Evolutionary conservation across 345 rosid species (phyloP), one percentile per base, ranked within the genome.

Genomic region (Combretum micranthum): DNA sequence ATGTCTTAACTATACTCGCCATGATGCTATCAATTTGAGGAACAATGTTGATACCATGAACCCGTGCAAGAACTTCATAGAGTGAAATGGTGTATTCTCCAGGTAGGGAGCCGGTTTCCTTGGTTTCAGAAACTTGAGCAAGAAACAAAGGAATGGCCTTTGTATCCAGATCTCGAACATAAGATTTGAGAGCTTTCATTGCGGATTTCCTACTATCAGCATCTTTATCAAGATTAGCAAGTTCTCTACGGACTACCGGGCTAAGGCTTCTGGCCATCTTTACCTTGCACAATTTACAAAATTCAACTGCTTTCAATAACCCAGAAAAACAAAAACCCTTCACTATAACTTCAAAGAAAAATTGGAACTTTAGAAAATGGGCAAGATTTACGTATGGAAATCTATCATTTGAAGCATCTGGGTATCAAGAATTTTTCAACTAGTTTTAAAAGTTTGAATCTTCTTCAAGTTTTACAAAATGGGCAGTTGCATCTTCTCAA

Each of bases 51-150:
- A 72, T 78, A 50, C 99, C 99, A 52, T 90, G 97, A 53, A 79
- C 89, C 53, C 96, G 97, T 20, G 99, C 95, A 64, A 94, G 95
- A 73, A 85, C 87, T 71, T 94, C 97, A 13, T 84, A 82, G 54
- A 94, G 95, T 12, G 97, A 87, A 56, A 94, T 86, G 0, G 88
- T 79, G 81, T 79, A 86, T 64, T 87, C 96, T 23, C 87, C 83
- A 12, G 97, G 78, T 25, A 83, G 68, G 4, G 78, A 75, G 6
- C 99, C 97, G 0, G 80, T 83, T 78, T 84, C 99, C 75, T 77
- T 90, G 50, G 87, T 77, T 63, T 90, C 86, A 15, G 90, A 90
- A 52, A 94, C 84, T 67, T 90, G 88, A 22, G 88, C 84, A 67
- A 94, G 81, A 71, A 94, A 87, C 17, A 78, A 59, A 0, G 90